phyloP scores from a whole-genome alignment of 176 grass and related monocot genomes.

The Avena sativa region DNA sequence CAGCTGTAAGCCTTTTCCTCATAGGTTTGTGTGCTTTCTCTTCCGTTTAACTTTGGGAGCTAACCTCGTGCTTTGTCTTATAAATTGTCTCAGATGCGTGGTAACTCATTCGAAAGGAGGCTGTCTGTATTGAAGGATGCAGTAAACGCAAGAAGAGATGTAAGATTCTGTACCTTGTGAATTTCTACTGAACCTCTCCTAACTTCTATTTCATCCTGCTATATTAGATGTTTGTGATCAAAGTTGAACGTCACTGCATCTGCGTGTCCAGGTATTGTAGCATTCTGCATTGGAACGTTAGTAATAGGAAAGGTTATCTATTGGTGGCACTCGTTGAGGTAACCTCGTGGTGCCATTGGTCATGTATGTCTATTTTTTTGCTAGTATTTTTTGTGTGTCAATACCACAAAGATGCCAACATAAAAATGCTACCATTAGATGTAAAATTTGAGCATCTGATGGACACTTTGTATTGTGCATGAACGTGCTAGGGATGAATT shows the following conservation, averaged over 20 bases:
- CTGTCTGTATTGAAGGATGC: conserved; percentile 88
- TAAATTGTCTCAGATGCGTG: conserved; percentile 87
- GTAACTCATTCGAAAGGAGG: conserved; percentile 95
- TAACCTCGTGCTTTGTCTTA: conserved; percentile 35
- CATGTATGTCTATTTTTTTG: conserved; percentile 12
- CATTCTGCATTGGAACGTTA: conserved; percentile 6
- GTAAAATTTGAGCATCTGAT: conserved; percentile 12
- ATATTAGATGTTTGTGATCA: conserved; percentile 15
- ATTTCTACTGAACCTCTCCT: conserved; percentile 29
- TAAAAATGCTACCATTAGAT: conserved; percentile 5
- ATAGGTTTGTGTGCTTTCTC: conserved; percentile 42
- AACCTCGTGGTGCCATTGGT: conserved; percentile 5
- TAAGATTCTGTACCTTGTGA: conserved; percentile 52
- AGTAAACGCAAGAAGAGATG: conserved; percentile 76
- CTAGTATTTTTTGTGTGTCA: neutral
- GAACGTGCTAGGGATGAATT: conserved; percentile 18
- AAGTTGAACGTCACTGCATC: conserved; percentile 2
- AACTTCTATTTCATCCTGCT: conserved; percentile 4
- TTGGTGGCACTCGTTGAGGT: neutral
- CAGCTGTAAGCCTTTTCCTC: conserved; percentile 64
- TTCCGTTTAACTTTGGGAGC: neutral
- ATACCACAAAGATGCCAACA: neutral
- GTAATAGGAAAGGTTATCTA: neutral
- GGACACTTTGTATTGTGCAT: neutral
- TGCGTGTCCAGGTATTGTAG: conserved; percentile 32